Evolutionary conservation across 345 rosid species (phyloP).

Genomic region (Salix caprea): DNA sequence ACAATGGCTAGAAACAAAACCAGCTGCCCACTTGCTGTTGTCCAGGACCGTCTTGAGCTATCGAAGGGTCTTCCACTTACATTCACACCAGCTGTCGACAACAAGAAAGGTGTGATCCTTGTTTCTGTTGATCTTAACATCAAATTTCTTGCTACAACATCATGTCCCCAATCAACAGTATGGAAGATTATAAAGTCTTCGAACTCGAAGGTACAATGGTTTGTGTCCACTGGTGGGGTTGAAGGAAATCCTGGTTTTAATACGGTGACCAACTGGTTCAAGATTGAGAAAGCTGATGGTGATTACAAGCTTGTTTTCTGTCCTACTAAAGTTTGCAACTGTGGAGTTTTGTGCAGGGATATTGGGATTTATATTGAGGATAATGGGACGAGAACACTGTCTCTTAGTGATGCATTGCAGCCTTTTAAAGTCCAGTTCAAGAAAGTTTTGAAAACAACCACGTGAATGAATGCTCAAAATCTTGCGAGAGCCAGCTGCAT

Average conservation of each 20-base stretch:
- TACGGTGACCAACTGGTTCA: slow-evolving; percentile 56
- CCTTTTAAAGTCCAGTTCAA: slow-evolving; percentile 51
- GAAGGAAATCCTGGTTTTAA: slow-evolving; percentile 51
- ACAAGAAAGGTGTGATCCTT: neutral
- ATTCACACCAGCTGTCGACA: neutral
- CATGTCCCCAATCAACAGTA: neutral
- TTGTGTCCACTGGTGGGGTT: slow-evolving; percentile 49
- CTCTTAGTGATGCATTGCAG: slow-evolving; percentile 37
- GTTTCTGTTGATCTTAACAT: neutral
- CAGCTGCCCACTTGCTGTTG: neutral
- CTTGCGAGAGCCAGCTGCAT: too few relatives aligned
- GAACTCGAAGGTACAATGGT: slow-evolving; percentile 6
- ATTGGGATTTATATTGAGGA: slow-evolving; percentile 43
- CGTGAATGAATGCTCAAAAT: too few relatives aligned
- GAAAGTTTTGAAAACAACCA: slow-evolving; percentile 25
- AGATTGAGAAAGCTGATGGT: slow-evolving; percentile 42
- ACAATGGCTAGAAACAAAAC: neutral
- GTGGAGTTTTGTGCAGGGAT: slow-evolving; percentile 52
- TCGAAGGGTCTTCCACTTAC: neutral
- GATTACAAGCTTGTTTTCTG: slow-evolving; percentile 61
- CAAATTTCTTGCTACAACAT: neutral
- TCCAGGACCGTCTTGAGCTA: neutral
- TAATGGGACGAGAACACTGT: slow-evolving; percentile 43
- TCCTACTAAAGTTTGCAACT: slow-evolving; percentile 52
- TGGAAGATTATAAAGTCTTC: neutral